These are phyloP conservation scores for Speleostelium caveatum DNA, from an alignment of 78 protist species.

Conservation along the genomic window DNA sequence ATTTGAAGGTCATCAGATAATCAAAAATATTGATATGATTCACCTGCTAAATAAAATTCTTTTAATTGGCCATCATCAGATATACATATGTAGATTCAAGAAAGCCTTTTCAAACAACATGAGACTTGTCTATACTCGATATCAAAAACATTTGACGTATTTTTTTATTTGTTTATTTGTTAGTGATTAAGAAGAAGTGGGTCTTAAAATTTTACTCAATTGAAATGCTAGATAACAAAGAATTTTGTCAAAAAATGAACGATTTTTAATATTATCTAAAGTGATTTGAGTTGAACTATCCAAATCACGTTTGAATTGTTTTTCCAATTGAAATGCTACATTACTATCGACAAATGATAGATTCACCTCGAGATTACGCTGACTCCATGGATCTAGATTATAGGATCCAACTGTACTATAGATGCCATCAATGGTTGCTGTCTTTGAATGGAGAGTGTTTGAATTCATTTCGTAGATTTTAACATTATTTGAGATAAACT, in stretches of 20 bases:
- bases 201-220: conserved; percentile 45
- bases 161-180: no score
- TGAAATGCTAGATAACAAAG: conserved; percentile 42
- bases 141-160: no score
- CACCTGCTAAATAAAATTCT: no score
- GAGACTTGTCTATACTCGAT: no score
- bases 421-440: conserved; percentile 53
- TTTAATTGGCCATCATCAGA: no score
- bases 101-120: no score
- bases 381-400: conserved; percentile 67
- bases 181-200: no score
- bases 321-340: conserved; percentile 32
- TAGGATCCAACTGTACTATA: conserved; percentile 64
- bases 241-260: conserved; percentile 16
- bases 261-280: conserved; percentile 5
- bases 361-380: conserved; percentile 54
- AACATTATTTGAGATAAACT: conserved; percentile 2
- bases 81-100: no score
- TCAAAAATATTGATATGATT: no score
- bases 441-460: conserved; percentile 60
- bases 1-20: no score
- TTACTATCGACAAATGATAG: conserved; percentile 12
- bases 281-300: conserved; percentile 16
- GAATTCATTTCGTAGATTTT: conserved; percentile 41
- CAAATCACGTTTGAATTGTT: conserved; percentile 57